These are phyloP conservation scores for Stromatinia cepivora DNA, from an alignment of 2,329 filamentous ascomycete genomes.

Conservation along the genomic window DNA sequence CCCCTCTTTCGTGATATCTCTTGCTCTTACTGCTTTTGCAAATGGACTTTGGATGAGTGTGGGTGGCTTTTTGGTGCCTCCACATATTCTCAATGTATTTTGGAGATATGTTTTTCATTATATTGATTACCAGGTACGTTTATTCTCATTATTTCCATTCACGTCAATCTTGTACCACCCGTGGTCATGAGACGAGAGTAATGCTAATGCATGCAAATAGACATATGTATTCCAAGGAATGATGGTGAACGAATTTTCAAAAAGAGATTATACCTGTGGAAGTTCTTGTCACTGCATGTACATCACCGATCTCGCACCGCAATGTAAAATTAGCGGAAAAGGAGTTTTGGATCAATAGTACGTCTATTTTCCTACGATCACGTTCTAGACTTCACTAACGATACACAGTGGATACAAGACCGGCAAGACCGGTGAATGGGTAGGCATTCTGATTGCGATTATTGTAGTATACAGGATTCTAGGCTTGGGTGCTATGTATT, in stretches of 20 bases:
- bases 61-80: slow-evolving; percentile 76
- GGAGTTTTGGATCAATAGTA: slow-evolving; percentile 66
- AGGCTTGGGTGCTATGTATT: slow-evolving; percentile 60
- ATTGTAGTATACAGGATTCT: slow-evolving; percentile 71
- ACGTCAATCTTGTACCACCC: background rate
- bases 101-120: slow-evolving; percentile 88
- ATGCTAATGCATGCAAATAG: slow-evolving; percentile 34
- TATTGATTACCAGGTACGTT: slow-evolving; percentile 71
- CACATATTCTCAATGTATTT: slow-evolving; percentile 73
- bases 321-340: slow-evolving; percentile 70
- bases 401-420: slow-evolving; percentile 56
- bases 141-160: background rate
- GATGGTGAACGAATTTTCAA: slow-evolving; percentile 85
- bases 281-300: slow-evolving; percentile 64
- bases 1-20: slow-evolving; percentile 75
- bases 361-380: background rate
- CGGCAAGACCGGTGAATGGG: slow-evolving; percentile 64
- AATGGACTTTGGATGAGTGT: slow-evolving; percentile 92
- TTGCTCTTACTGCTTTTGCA: slow-evolving; percentile 79
- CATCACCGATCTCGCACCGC: slow-evolving; percentile 56
- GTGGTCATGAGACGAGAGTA: background rate
- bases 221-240: slow-evolving; percentile 85
- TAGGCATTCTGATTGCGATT: slow-evolving; percentile 77
- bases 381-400: slow-evolving; percentile 2
- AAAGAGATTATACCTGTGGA: slow-evolving; percentile 62